phyloP scores from a whole-genome alignment of 352 stramenopile genomes.

The Pythium diclinum region DNA sequence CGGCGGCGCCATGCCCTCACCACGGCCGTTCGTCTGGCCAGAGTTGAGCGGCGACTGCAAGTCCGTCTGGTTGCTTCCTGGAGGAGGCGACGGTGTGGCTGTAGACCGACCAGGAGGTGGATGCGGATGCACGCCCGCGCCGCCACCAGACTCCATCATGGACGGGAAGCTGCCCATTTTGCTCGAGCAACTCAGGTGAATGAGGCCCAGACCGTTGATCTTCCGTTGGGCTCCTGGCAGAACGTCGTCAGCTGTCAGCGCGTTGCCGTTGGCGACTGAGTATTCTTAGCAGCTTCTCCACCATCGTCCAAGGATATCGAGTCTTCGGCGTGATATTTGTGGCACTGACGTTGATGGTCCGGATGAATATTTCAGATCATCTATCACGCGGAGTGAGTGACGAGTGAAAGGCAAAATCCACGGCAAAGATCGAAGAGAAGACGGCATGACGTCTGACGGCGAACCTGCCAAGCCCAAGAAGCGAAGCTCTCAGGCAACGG shows the following conservation, averaged over 20 bases:
- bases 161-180: background rate
- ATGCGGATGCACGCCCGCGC: background rate
- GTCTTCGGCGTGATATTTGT: background rate
- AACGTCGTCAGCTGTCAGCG: background rate
- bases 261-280: too few species aligned
- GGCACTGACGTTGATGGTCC: background rate
- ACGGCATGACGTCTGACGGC: conserved; percentile 8
- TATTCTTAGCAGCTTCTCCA: background rate
- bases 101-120: background rate
- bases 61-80: background rate
- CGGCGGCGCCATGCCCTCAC: background rate
- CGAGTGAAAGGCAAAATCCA: background rate
- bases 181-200: background rate
- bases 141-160: background rate
- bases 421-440: background rate
- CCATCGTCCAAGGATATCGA: background rate
- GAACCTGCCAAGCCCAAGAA: conserved; percentile 12
- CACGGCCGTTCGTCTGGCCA: conserved; percentile 10
- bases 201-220: background rate
- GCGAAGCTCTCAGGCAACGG: conserved; percentile 6
- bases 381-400: background rate
- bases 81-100: background rate
- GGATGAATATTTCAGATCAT: background rate
- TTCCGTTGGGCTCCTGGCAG: background rate
- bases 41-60: background rate